Conservation (phyloP, 495 filamentous ascomycete species). For the Acidomyces sp. region DNA sequence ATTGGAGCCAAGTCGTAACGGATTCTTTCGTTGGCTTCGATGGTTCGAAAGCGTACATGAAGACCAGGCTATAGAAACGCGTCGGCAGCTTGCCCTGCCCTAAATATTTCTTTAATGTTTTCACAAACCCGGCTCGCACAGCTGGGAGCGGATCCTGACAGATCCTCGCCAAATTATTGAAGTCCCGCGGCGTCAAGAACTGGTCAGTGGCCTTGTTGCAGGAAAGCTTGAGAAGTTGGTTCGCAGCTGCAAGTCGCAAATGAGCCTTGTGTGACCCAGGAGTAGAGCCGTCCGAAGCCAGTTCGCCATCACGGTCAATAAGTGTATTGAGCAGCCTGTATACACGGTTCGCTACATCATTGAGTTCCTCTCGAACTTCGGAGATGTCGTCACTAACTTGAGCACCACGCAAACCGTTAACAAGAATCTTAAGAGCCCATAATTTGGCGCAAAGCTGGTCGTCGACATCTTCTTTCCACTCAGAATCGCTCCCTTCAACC, state of each 20-base stretch:
- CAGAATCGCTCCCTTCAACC: constrained; percentile 34
- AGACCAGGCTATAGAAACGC: constrained; percentile 78
- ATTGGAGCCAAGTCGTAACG: constrained; percentile 77
- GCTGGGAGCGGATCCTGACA: constrained; percentile 62
- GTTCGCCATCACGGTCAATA: constrained; percentile 59
- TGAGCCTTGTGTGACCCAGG: constrained; percentile 60
- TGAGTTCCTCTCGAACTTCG: constrained; percentile 42
- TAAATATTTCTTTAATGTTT: constrained; percentile 76
- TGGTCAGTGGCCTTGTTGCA: constrained; percentile 56
- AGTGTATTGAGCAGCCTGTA: constrained; percentile 67
- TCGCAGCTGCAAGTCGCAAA: constrained; percentile 69
- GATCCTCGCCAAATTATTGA: constrained; percentile 66
- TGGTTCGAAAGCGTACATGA: constrained; percentile 85
- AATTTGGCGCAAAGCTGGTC: constrained; percentile 73
- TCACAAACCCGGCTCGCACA: constrained; percentile 66
- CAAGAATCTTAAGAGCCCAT: constrained; percentile 77
- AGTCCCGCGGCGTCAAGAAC: constrained; percentile 54
- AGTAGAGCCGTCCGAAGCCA: constrained; percentile 62
- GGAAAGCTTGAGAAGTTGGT: constrained; percentile 73
- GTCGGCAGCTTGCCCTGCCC: constrained; percentile 45
- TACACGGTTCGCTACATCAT: constrained; percentile 51
- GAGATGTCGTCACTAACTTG: constrained; percentile 27
- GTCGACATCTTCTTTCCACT: constrained; percentile 62
- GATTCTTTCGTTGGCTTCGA: constrained; percentile 50
- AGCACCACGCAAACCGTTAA: constrained; percentile 66